Percentiles rank a stretch among this genome's conserved stretches.
Conservation (phyloP, 2,329 filamentous ascomycete species). For the Fonsecaea pugnacius region DNA sequence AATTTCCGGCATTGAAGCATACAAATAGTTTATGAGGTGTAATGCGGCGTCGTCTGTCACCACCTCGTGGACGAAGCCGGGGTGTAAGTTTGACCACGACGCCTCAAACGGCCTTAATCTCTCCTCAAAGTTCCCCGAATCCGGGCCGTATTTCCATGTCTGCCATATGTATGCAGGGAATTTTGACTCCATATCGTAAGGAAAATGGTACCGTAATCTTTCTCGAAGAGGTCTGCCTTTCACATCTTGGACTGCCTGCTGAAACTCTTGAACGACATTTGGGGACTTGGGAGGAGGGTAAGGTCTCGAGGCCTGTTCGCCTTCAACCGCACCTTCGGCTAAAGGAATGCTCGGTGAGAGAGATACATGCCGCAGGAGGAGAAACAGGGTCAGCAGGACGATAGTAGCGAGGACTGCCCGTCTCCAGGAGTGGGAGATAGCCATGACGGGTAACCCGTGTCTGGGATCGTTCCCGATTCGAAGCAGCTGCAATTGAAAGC, state of each 20-base stretch:
- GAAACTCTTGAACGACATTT: conserved; percentile 50
- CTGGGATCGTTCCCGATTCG: background rate
- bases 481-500: background rate
- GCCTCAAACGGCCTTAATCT: conserved; percentile 81
- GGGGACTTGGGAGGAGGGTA: conserved; percentile 42
- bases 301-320: conserved; percentile 39
- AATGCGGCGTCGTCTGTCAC: conserved; percentile 87
- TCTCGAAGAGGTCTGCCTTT: conserved; percentile 74
- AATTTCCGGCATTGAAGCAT: conserved; percentile 78
- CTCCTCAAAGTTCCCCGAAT: conserved; percentile 73
- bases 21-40: conserved; percentile 82
- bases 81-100: conserved; percentile 85
- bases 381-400: conserved; percentile 70
- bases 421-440: conserved; percentile 16
- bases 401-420: conserved; percentile 61
- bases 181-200: conserved; percentile 83
- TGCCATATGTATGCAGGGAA: conserved; percentile 99
- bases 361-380: conserved; percentile 69
- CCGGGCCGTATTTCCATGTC: conserved; percentile 90
- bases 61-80: conserved; percentile 92
- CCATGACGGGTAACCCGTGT: conserved; percentile 1
- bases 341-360: conserved; percentile 52
- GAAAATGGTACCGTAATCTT: conserved; percentile 87
- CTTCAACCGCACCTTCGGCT: conserved; percentile 39
- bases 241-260: conserved; percentile 71